Conservation (phyloP, 2,329 filamentous ascomycete species). For the Colletotrichum orbiculare region DNA sequence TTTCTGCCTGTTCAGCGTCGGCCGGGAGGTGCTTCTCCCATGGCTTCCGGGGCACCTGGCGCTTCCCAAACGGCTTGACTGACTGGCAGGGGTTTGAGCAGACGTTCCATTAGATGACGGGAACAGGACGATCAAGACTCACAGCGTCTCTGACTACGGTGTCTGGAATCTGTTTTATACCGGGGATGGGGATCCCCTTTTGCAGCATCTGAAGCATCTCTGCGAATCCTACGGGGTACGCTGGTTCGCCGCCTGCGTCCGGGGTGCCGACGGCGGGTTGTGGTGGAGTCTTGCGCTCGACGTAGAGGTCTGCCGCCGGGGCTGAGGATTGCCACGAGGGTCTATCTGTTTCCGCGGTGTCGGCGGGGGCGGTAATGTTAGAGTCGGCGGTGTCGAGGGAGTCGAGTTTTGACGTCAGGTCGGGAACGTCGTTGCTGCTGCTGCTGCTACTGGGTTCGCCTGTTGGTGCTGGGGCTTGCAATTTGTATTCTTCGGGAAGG, state of each 20-base stretch:
- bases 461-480: not conserved
- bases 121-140: slow-evolving; percentile 43
- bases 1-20: slow-evolving; percentile 10
- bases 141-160: slow-evolving; percentile 80
- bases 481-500: slow-evolving; percentile 48
- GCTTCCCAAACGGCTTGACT: slow-evolving; percentile 59
- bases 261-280: slow-evolving; percentile 35
- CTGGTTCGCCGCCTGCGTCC: slow-evolving; percentile 59
- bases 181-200: slow-evolving; percentile 83
- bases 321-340: slow-evolving; percentile 62
- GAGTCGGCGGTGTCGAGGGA: slow-evolving; percentile 29
- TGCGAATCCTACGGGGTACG: slow-evolving; percentile 85
- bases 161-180: slow-evolving; percentile 87
- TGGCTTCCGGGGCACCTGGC: slow-evolving; percentile 68
- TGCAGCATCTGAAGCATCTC: slow-evolving; percentile 89
- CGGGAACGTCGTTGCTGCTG: slow-evolving; percentile 25
- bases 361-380: not conserved
- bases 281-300: slow-evolving; percentile 50
- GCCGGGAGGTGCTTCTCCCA: slow-evolving; percentile 75
- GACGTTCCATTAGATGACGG: not conserved
- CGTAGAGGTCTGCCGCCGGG: slow-evolving; percentile 58
- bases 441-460: not conserved
- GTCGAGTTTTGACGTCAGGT: slow-evolving; percentile 26
- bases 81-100: slow-evolving; percentile 45
- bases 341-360: slow-evolving; percentile 11